These are phyloP conservation scores for Scedosporium dehoogii DNA, from an alignment of 2,329 filamentous ascomycete genomes.

Conservation along the genomic window DNA sequence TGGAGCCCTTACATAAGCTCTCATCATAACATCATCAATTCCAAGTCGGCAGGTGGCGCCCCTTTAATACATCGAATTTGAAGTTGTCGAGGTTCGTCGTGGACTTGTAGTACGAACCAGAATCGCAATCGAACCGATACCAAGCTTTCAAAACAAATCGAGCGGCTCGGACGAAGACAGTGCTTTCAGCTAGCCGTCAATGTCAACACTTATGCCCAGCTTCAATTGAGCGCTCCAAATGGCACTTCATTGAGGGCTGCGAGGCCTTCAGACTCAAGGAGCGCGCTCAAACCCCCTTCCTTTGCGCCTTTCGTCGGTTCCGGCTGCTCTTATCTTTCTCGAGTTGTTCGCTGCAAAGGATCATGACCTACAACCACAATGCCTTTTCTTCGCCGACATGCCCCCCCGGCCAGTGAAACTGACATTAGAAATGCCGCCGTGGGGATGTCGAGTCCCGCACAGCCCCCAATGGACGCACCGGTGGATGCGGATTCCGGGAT, in stretches of 20 bases:
- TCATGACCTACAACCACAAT: conserved; percentile 35
- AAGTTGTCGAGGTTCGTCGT: too few relatives aligned
- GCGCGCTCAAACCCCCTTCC: not conserved
- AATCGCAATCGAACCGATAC: too few relatives aligned
- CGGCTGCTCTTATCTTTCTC: not conserved
- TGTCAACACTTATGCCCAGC: not conserved
- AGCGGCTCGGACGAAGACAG: too few relatives aligned
- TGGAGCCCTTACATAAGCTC: too few relatives aligned
- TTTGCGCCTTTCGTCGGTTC: not conserved
- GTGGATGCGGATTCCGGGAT: conserved; percentile 1
- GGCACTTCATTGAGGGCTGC: not conserved
- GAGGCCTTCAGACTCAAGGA: not conserved
- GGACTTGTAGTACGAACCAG: too few relatives aligned
- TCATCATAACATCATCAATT: too few relatives aligned
- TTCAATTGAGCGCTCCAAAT: not conserved
- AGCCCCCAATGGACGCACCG: conserved; percentile 5
- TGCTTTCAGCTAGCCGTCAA: not conserved
- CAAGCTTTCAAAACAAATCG: not conserved
- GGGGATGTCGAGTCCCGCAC: not conserved
- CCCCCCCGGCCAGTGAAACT: conserved; percentile 48
- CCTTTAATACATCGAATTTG: too few relatives aligned
- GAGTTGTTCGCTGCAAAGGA: conserved; percentile 6
- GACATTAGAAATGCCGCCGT: conserved; percentile 38
- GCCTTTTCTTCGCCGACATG: conserved; percentile 53
- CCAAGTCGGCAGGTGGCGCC: too few relatives aligned